Percentiles rank a stretch among this genome's conserved stretches.
Conservation (phyloP, 1,139 yeast species). For the Fermentozyma sake region DNA sequence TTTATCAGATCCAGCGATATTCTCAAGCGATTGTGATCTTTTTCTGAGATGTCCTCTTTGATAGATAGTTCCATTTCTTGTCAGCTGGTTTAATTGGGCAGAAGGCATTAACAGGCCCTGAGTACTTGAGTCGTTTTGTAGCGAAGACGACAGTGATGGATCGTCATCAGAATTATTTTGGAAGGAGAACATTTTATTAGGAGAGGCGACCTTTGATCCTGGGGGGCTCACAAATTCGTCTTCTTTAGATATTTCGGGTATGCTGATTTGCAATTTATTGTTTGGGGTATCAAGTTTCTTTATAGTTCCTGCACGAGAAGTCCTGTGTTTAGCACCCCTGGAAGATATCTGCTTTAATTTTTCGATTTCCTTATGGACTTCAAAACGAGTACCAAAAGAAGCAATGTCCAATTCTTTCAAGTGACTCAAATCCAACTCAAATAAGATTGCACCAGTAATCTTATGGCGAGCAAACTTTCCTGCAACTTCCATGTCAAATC, state of each 20-base stretch:
- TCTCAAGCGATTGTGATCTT: conserved; percentile 52
- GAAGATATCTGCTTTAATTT: conserved; percentile 41
- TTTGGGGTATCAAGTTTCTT: too few species aligned
- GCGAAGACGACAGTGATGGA: neutral
- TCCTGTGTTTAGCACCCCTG: conserved; percentile 12
- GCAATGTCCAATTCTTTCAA: conserved; percentile 87
- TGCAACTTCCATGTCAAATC: conserved; percentile 70
- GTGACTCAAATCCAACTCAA: conserved; percentile 81
- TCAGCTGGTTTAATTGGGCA: conserved; percentile 10
- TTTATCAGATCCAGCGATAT: conserved; percentile 18
- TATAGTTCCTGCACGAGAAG: too few species aligned
- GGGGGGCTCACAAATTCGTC: conserved; percentile 8
- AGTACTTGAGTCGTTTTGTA: conserved; percentile 2
- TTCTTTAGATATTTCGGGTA: conserved; percentile 5
- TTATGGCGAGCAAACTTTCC: conserved; percentile 82
- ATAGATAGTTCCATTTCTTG: conserved; percentile 3
- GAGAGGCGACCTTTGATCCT: too few species aligned
- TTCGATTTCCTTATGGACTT: conserved; percentile 84
- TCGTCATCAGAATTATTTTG: conserved; percentile 9
- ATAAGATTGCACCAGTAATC: conserved; percentile 77
- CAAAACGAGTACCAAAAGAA: conserved; percentile 94
- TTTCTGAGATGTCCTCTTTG: conserved; percentile 34
- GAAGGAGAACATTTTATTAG: too few species aligned
- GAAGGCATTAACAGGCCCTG: conserved; percentile 15
- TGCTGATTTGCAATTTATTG: too few species aligned